Conservation (phyloP, 1,284 basidiomycete genomes). For the Tylopilus orsonianus region DNA sequence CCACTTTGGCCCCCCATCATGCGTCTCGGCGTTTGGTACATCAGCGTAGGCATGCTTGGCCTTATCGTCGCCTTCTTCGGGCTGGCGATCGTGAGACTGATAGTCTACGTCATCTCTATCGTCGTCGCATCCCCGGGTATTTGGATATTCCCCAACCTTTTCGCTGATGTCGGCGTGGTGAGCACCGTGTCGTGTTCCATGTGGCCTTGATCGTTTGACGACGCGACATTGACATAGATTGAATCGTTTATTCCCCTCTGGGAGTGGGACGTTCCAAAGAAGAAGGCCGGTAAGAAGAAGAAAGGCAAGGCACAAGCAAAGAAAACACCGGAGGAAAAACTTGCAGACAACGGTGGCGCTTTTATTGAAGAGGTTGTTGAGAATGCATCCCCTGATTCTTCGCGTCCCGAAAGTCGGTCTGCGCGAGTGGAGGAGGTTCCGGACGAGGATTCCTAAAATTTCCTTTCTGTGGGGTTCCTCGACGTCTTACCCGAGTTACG, state of each 20-base stretch:
- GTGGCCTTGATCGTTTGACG: slow-evolving; percentile 4
- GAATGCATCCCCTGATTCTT: slow-evolving; percentile 44
- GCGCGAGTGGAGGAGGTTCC: slow-evolving; percentile 60
- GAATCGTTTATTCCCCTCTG: slow-evolving; percentile 97
- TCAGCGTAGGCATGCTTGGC: slow-evolving; percentile 86
- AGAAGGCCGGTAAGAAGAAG: slow-evolving; percentile 73
- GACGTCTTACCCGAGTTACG: not conserved
- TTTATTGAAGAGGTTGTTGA: slow-evolving; percentile 56
- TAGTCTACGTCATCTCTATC: slow-evolving; percentile 94
- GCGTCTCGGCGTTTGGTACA: slow-evolving; percentile 96
- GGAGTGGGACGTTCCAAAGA: slow-evolving; percentile 97
- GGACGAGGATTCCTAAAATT: slow-evolving; percentile 46
- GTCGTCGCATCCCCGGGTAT: slow-evolving; percentile 88
- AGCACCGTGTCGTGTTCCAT: slow-evolving; percentile 39
- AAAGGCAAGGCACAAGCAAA: slow-evolving; percentile 42
- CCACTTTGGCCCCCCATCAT: slow-evolving; percentile 94
- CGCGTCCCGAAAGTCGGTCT: slow-evolving; percentile 58
- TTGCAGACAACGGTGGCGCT: slow-evolving; percentile 41
- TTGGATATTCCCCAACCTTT: slow-evolving; percentile 99
- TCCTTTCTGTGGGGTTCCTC: not conserved
- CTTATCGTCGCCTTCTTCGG: slow-evolving; percentile 91
- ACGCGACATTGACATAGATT: slow-evolving; percentile 53
- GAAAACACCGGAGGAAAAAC: slow-evolving; percentile 30
- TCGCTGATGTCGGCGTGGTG: slow-evolving; percentile 98
- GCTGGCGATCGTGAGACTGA: slow-evolving; percentile 88